Conservation (phyloP, 2,329 filamentous ascomycete species). For the Calonectria fujianensis region DNA sequence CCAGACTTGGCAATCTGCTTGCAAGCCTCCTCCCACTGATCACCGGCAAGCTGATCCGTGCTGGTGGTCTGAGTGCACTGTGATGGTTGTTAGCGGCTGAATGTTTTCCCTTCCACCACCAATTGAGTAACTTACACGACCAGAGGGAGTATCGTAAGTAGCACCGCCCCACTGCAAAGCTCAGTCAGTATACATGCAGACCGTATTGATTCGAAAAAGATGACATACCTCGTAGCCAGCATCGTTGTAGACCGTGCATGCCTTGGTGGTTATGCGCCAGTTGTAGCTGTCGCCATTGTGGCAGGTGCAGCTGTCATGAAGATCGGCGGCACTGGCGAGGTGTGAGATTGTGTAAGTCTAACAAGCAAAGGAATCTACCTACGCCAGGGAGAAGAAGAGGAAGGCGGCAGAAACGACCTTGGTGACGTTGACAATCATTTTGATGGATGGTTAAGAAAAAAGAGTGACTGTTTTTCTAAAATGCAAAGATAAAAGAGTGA, state of each 20-base stretch:
- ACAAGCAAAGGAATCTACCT: not conserved
- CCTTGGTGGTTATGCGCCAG: conserved; percentile 47
- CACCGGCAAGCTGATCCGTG: conserved; percentile 45
- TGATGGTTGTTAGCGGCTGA: not conserved
- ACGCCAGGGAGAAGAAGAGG: conserved; percentile 43
- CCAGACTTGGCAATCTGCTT: conserved; percentile 43
- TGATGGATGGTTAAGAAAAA: conserved; percentile 18
- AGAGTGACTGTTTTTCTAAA: conserved; percentile 35
- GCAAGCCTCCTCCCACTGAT: conserved; percentile 51
- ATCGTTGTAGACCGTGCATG: conserved; percentile 46
- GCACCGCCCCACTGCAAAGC: conserved; percentile 43
- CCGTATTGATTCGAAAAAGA: not conserved
- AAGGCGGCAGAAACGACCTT: conserved; percentile 40
- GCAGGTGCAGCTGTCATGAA: conserved; percentile 48
- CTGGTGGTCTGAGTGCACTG: conserved; percentile 41
- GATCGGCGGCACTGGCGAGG: conserved; percentile 34
- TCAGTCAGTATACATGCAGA: not conserved
- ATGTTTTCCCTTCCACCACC: too few species aligned
- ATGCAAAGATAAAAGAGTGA: conserved; percentile 26
- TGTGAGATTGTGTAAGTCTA: conserved; percentile 14
- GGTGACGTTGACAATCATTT: conserved; percentile 41
- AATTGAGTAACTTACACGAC: conserved; percentile 38
- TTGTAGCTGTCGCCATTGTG: conserved; percentile 50
- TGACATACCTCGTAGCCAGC: conserved; percentile 39
- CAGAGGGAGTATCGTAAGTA: conserved; percentile 42